A percentile compares a stretch with the other conserved stretches of the same genome.
These are phyloP conservation scores for Perkinsus marinus DNA, from an alignment of 169 alveolate genomes.

Conservation along the genomic window DNA sequence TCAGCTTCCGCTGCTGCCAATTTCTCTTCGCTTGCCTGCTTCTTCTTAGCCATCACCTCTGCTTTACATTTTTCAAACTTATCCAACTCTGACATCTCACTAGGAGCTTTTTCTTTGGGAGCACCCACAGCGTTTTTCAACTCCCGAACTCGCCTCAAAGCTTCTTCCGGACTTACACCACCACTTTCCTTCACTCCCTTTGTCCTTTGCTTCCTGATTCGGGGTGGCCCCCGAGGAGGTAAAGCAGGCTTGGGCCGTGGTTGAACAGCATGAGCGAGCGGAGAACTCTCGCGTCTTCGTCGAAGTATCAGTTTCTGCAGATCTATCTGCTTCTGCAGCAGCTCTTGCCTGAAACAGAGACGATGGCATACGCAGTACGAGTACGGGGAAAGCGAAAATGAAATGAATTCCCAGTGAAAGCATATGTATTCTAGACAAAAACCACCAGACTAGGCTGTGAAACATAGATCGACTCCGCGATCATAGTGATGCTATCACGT, in stretches of 20 bases:
- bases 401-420: too few species aligned
- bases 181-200: background rate
- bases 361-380: background rate
- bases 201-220: background rate
- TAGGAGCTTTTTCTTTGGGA: background rate
- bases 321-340: background rate
- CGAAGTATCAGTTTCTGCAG: background rate
- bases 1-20: background rate
- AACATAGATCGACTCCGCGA: too few species aligned
- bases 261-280: background rate
- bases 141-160: background rate
- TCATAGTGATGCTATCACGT: too few species aligned
- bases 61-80: background rate
- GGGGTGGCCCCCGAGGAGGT: too few species aligned
- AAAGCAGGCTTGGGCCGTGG: background rate
- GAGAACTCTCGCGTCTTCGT: background rate
- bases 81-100: background rate
- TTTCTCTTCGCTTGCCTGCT: background rate
- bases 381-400: too few species aligned
- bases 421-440: too few species aligned
- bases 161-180: background rate
- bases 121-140: background rate
- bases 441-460: too few species aligned
- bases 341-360: background rate
- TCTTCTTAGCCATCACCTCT: background rate